Evolutionary conservation across 164 flowering plant genomes (phyloP).

Genomic region (Nelumbo lutea): DNA sequence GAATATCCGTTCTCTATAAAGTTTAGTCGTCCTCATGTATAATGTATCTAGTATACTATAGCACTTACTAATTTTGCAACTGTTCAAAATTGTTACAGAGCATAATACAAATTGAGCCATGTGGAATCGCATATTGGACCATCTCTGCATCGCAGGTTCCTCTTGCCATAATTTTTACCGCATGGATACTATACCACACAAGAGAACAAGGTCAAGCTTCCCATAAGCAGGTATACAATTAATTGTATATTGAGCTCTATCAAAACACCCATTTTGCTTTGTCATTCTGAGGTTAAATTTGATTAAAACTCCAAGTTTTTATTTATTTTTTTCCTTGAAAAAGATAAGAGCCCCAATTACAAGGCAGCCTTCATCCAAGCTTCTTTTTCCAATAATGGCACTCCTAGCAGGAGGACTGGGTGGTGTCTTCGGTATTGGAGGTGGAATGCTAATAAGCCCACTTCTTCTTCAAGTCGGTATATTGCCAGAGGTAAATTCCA

Average conservation of each 20-base stretch:
- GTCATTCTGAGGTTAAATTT: neutral
- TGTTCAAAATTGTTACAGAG: slow-evolving; percentile 31
- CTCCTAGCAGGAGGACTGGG: slow-evolving; percentile 59
- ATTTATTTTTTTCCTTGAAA: too few relatives aligned
- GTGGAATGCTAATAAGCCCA: slow-evolving; percentile 80
- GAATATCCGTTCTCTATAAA: too few relatives aligned
- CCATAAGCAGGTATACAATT: slow-evolving; percentile 26
- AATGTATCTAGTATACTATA: too few relatives aligned
- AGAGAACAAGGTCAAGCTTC: slow-evolving; percentile 7
- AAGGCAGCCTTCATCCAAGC: slow-evolving; percentile 14
- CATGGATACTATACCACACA: slow-evolving; percentile 28
- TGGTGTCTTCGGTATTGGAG: slow-evolving; percentile 73
- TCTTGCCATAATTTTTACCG: slow-evolving; percentile 48
- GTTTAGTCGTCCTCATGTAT: too few relatives aligned
- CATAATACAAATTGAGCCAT: slow-evolving; percentile 35
- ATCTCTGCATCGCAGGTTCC: slow-evolving; percentile 54
- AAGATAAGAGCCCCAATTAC: slow-evolving; percentile 13
- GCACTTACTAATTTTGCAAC: too few relatives aligned
- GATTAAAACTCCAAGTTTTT: slow-evolving; percentile 5
- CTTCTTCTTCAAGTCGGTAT: slow-evolving; percentile 69
- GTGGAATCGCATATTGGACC: slow-evolving; percentile 59
- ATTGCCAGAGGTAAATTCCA: slow-evolving; percentile 47
- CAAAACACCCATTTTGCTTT: neutral
- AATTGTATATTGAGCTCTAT: neutral
- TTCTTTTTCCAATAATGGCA: slow-evolving; percentile 55